These are phyloP conservation scores for Heliosperma pusillum DNA, from an alignment of 148 eudicot species.

Conservation along the genomic window DNA sequence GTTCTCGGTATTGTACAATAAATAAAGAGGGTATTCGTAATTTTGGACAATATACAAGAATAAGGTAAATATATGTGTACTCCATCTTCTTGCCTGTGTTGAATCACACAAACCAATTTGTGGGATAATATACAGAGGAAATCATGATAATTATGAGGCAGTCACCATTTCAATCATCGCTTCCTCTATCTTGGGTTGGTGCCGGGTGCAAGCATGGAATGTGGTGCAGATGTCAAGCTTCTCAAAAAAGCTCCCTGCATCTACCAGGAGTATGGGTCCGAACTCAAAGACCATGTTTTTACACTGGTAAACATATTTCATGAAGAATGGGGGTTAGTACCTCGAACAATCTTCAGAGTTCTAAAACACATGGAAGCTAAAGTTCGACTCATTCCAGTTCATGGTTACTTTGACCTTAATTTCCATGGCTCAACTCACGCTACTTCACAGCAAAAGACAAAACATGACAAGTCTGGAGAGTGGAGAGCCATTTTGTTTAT, in stretches of 20 bases:
- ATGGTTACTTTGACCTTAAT: neutral
- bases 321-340: neutral
- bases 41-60: slow-evolving; percentile 8
- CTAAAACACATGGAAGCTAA: neutral
- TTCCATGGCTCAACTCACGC: too few species aligned
- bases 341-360: neutral
- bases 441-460: too few species aligned
- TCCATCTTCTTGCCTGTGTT: slow-evolving; percentile 3
- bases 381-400: neutral
- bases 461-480: too few species aligned
- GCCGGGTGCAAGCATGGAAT: slow-evolving; percentile 58
- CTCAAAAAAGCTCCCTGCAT: slow-evolving; percentile 62
- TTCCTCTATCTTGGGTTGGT: slow-evolving; percentile 21
- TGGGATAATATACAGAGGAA: neutral
- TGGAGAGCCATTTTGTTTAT: too few species aligned
- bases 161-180: slow-evolving; percentile 34
- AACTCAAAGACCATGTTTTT: slow-evolving; percentile 72
- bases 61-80: slow-evolving; percentile 6
- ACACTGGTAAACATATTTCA: slow-evolving; percentile 47
- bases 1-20: neutral
- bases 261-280: slow-evolving; percentile 55
- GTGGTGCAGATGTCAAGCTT: slow-evolving; percentile 56
- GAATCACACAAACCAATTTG: neutral
- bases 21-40: neutral
- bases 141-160: slow-evolving; percentile 13